phyloP scores from a whole-genome alignment of 768 basidiomycete species.

The Macrolepiota albuminosa region DNA sequence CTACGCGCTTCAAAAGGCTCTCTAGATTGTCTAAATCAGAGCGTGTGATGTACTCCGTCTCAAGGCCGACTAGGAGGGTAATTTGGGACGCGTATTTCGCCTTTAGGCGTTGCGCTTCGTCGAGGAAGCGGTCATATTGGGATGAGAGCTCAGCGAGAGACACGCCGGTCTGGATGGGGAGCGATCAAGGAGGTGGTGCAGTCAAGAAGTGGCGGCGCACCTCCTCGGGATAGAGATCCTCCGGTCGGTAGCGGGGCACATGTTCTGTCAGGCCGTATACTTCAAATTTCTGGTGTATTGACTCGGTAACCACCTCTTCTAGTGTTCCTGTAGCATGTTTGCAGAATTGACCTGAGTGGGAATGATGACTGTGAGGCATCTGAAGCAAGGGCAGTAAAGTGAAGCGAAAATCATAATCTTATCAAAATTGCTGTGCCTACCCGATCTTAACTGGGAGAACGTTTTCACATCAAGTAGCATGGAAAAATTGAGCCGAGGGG shows the following conservation, averaged over 20 bases:
- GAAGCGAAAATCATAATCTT: background rate
- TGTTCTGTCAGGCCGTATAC: constrained; percentile 91
- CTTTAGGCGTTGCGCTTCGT: constrained; percentile 78
- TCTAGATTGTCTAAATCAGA: constrained; percentile 59
- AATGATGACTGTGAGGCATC: constrained; percentile 75
- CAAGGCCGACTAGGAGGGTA: constrained; percentile 79
- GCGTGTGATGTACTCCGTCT: constrained; percentile 84
- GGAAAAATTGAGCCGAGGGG: background rate
- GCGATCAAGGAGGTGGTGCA: constrained; percentile 1
- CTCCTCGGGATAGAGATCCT: constrained; percentile 96
- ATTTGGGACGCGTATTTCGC: constrained; percentile 57
- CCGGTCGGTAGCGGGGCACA: constrained; percentile 75
- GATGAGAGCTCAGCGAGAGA: constrained; percentile 43
- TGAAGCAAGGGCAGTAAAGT: no score
- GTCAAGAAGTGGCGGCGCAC: constrained; percentile 34
- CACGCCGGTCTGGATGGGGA: constrained; percentile 44
- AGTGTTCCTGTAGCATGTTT: constrained; percentile 80
- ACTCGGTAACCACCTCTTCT: constrained; percentile 77
- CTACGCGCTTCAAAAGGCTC: constrained; percentile 42
- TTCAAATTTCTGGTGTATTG: constrained; percentile 73
- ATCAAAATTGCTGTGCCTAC: background rate
- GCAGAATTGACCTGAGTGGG: constrained; percentile 93
- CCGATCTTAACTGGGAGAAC: background rate
- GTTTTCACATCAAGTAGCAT: background rate
- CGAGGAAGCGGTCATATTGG: constrained; percentile 72